A percentile compares a stretch with the other conserved stretches of the same genome.
phyloP scores from a whole-genome alignment of 2,329 filamentous ascomycete genomes.

The Nakataea oryzae region DNA sequence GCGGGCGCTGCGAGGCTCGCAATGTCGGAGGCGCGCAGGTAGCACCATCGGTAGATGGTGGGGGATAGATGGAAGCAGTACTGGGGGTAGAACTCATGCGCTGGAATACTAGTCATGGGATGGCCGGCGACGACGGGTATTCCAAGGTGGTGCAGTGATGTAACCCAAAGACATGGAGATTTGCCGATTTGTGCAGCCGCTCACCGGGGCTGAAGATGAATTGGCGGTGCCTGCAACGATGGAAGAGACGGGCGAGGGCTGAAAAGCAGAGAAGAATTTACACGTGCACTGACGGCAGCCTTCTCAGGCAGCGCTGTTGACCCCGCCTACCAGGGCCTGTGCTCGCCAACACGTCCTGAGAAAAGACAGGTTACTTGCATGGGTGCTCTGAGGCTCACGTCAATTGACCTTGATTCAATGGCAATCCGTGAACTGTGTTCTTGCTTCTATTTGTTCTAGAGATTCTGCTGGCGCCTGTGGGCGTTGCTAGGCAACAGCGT shows the following conservation, averaged over 20 bases:
- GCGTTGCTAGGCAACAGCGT: too few species aligned
- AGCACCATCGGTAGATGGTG: conserved; percentile 49
- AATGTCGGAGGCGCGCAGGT: conserved; percentile 41
- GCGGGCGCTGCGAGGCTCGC: conserved; percentile 31
- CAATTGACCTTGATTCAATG: too few species aligned
- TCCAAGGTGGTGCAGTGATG: background rate
- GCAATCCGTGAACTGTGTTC: too few species aligned
- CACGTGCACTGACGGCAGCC: background rate
- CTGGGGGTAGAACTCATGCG: conserved; percentile 40
- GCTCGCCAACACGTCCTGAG: background rate
- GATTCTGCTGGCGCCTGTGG: too few species aligned
- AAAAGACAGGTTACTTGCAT: too few species aligned
- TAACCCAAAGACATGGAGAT: background rate
- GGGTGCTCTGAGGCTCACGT: too few species aligned
- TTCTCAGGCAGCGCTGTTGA: too few species aligned
- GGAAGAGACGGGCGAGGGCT: background rate
- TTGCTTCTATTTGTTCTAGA: too few species aligned
- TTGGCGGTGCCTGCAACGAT: background rate
- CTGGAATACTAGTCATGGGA: conserved; percentile 38
- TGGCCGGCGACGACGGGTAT: conserved; percentile 14
- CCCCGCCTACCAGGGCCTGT: background rate
- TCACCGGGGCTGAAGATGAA: background rate
- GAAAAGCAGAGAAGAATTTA: background rate
- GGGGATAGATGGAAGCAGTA: conserved; percentile 55
- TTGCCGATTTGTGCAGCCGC: background rate